phyloP scores from a whole-genome alignment of 73 alveolate species.

The Paramecium pentaurelia region DNA sequence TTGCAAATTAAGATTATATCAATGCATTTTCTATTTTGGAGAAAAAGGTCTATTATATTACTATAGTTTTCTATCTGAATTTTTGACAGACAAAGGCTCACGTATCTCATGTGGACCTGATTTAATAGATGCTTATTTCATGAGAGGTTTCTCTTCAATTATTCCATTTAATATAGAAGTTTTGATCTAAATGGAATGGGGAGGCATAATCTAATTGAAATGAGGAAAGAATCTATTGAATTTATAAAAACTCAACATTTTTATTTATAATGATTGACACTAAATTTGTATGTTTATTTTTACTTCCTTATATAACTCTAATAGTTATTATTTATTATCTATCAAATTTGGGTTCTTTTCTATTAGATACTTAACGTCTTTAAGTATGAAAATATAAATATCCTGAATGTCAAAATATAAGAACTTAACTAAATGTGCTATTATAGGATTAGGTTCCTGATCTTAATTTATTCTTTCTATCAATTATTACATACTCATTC shows the following conservation, averaged over 20 bases:
- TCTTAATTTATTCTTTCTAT: neutral
- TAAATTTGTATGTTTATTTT: neutral
- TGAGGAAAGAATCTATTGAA: conserved; percentile 24
- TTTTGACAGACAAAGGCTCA: neutral
- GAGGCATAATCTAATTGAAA: conserved; percentile 24
- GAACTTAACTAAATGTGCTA: conserved; percentile 25
- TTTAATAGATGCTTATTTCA: neutral
- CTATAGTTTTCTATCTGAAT: neutral
- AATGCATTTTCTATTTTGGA: neutral
- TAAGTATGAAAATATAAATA: neutral
- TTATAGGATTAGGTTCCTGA: neutral
- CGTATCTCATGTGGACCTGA: neutral
- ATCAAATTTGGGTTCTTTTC: neutral
- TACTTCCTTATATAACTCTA: conserved; percentile 38
- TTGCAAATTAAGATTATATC: neutral
- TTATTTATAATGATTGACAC: conserved; percentile 12
- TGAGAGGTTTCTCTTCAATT: neutral
- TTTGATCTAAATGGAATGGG: neutral
- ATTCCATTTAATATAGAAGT: neutral
- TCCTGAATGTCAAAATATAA: conserved; percentile 30
- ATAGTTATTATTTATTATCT: neutral
- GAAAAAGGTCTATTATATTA: neutral
- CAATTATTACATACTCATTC: neutral
- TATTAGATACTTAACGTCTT: conserved; percentile 30
- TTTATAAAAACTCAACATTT: conserved; percentile 7